Evolutionary conservation across 1,284 basidiomycete genomes (phyloP).

Genomic region (Cryptococcus sp.): DNA sequence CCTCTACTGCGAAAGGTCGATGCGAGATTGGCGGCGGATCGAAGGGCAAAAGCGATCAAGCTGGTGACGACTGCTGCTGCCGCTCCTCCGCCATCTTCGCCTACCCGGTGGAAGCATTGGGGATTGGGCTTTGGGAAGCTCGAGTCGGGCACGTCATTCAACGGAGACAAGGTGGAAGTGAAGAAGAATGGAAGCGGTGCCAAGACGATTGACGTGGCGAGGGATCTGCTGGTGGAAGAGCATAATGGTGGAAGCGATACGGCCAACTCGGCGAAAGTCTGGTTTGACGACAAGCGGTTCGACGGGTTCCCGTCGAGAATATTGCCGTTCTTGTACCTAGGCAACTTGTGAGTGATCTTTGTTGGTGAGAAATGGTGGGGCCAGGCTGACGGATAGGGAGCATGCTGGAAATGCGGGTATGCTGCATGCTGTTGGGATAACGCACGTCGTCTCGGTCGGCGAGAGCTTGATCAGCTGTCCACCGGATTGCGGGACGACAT

Average conservation of each 20-base stretch:
- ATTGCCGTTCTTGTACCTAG: slow-evolving; percentile 88
- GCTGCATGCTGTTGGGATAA: slow-evolving; percentile 92
- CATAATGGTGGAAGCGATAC: slow-evolving; percentile 21
- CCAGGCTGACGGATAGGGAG: slow-evolving; percentile 53
- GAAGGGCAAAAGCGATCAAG: slow-evolving; percentile 32
- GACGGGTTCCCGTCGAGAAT: slow-evolving; percentile 95
- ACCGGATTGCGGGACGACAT: slow-evolving; percentile 23
- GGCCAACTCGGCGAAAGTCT: slow-evolving; percentile 54
- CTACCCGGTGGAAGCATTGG: slow-evolving; percentile 7
- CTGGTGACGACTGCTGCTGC: slow-evolving; percentile 12
- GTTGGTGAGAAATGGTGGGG: neutral
- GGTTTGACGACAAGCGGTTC: slow-evolving; percentile 89
- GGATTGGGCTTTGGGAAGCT: slow-evolving; percentile 2
- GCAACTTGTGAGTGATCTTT: slow-evolving; percentile 67
- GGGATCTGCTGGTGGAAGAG: slow-evolving; percentile 24
- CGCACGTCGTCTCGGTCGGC: slow-evolving; percentile 94
- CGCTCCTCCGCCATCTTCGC: slow-evolving; percentile 5
- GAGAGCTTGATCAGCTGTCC: slow-evolving; percentile 52
- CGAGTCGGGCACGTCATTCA: too few relatives aligned
- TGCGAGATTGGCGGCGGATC: slow-evolving; percentile 49
- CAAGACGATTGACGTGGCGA: slow-evolving; percentile 25
- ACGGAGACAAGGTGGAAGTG: neutral
- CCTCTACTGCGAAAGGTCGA: slow-evolving; percentile 71
- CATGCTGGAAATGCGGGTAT: slow-evolving; percentile 93
- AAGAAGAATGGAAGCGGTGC: neutral